These are phyloP conservation scores for Aspergillus nanangensis DNA, from an alignment of 495 filamentous ascomycete species.

Conservation along the genomic window DNA sequence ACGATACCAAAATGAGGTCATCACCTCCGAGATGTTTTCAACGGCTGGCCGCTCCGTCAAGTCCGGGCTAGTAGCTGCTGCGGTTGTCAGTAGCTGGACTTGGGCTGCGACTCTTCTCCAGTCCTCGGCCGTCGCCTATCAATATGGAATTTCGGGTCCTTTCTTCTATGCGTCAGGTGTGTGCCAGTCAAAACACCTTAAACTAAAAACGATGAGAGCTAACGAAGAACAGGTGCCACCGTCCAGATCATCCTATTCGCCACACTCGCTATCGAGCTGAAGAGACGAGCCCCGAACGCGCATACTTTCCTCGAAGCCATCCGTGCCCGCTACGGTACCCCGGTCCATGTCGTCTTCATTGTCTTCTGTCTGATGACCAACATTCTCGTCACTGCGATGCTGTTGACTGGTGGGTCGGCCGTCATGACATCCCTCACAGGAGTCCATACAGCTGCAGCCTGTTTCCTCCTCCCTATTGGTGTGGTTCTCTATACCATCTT, in stretches of 20 bases:
- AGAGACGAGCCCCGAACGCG: slow-evolving; percentile 80
- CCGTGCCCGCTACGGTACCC: slow-evolving; percentile 54
- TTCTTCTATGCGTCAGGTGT: slow-evolving; percentile 79
- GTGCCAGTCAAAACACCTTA: too few relatives aligned
- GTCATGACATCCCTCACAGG: slow-evolving; percentile 83
- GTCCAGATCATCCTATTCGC: slow-evolving; percentile 81
- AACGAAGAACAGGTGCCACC: slow-evolving; percentile 46
- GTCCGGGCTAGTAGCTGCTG: slow-evolving; percentile 86
- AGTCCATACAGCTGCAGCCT: slow-evolving; percentile 81
- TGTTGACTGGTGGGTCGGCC: slow-evolving; percentile 86
- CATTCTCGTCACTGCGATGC: slow-evolving; percentile 83
- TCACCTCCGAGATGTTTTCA: slow-evolving; percentile 96
- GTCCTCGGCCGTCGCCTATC: slow-evolving; percentile 82
- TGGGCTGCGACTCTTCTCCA: slow-evolving; percentile 67
- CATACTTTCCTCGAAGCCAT: slow-evolving; percentile 84
- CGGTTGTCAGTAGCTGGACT: slow-evolving; percentile 95
- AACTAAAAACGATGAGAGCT: too few relatives aligned
- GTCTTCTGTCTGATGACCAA: slow-evolving; percentile 82
- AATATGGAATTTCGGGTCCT: slow-evolving; percentile 88
- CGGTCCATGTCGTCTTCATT: slow-evolving; percentile 71
- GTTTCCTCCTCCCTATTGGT: slow-evolving; percentile 83
- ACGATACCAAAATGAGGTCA: slow-evolving; percentile 86
- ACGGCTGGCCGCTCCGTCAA: slow-evolving; percentile 94
- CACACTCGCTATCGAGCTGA: slow-evolving; percentile 89
- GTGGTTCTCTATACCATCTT: slow-evolving; percentile 78